Base-by-base conservation (phyloP, 768 basidiomycete species). In the Termitomyces sp. region DNA sequence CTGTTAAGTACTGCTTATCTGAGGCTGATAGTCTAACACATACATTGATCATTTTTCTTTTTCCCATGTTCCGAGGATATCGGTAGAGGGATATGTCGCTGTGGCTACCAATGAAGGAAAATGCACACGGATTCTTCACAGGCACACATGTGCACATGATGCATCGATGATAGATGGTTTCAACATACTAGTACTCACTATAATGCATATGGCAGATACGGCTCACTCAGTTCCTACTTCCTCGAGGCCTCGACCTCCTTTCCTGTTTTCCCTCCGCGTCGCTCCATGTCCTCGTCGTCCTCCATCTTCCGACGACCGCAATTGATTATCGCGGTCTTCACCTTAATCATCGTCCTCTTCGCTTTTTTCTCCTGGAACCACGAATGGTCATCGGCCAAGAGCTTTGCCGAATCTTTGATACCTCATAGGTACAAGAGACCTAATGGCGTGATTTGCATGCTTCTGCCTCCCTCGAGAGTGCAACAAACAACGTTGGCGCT, bases 401-500 rank as follows among this genome's bases (percentile, higher is more conserved):
- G 35, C 20, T 43, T 60, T 36, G 1, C 38, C 18, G 49, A 28
- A 2, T 50, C 47, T 43, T 35, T 20, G 38, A 32, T 14, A 8
- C 30, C 14, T 10, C 30, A 54, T 16, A 35, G 5, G 10, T 38
- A 23, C 28, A 47, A 50, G 26, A 63, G 41, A 48, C 67, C 69
- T 8, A 71, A 68, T 51, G 69, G 64, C 1, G 70, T 66, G 6
- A 71, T 71, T 40, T 65, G 68, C 52, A 71, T 71, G 58, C 63
- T 71, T 4, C 43, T 71, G 18, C 60, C 67, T 1, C 69, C 70
- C 8, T 61, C 61, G 6, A 64, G 70, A 9, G 62, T 71, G 5
- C 64, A 66, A 41, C 67, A 71, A 63, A 68, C 70, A 18, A 63
- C 63, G 8, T 51, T 68, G 38, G 70, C 71, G 3, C 67, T 70